Evolutionary conservation across 305 asterid genomes (phyloP), one percentile per base, ranked within the genome.

Genomic region (Lippia alba): DNA sequence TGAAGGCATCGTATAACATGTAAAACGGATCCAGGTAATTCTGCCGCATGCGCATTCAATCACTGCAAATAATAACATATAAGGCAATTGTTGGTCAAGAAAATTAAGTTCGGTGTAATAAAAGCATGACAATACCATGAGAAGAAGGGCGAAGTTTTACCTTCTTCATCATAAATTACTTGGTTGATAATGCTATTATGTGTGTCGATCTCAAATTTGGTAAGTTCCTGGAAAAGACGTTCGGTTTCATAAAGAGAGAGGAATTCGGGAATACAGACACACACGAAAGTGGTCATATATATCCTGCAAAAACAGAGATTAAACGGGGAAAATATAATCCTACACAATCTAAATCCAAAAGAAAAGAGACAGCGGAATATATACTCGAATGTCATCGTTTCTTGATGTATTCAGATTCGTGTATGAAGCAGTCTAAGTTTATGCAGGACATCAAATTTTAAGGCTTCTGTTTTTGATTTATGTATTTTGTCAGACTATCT

Each of bases 241-340:
- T 94, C 99, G 11, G 97, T 94, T 83, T 94, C 99, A 56, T 94
- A 94, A 36, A 94, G 84, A 12, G 99, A 94, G 64, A 94, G 97
- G 84, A 94, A 94, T 70, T 94, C 99, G 5, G 97, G 98, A 72
- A 93, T 93, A 86, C 97, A 91, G 48, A 94, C 99, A 54, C 99
- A 94, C 65, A 91, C 82, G 60, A 94, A 94, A n/a, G 99, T 94
- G 12, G 97, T 94, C 83, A 94, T 69, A 74, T 94, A 94, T 69
- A 74, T 94, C 97, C 99, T 94, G 91, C 71, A 74, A 80, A 59
- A 78, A 71, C 71, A 16, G 3, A 36, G 11, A 2, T n/a, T 14
- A n/a, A 36, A 56, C 30, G 41, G 30, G 57, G 20, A 30, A 20
- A 6, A 56, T 45, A 61, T 8, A 20, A 20, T 15, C 16, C 24